Base-by-base conservation (phyloP, 2,329 filamentous ascomycete genomes). In the Epichloe sibirici region DNA sequence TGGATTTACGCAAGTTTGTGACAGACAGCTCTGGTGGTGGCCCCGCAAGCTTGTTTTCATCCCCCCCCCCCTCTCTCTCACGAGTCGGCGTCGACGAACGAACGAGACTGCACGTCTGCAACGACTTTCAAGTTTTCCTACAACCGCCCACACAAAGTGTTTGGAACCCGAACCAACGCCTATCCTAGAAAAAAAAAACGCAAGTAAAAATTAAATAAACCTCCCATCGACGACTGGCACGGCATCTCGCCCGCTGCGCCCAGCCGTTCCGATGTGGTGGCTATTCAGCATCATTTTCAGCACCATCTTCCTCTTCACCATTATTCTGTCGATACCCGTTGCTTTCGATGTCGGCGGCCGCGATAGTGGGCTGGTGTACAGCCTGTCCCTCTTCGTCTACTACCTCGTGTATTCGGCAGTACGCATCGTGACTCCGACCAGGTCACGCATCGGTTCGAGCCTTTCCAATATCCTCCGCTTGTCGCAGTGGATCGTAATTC, bases 321-420 rank as follows among this genome's bases (percentile, higher is more conserved):
- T 96, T 69, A 83, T 97, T 65, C 86, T 97, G 66, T 95, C 90
- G 57, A 93, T 98, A 66, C 93, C 93, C 56, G 84, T 98, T 66
- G 88, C 91, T 63, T 97, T 97, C 74, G 93, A 98, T 80, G 91
- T 97, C 64, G 93, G 93, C 66, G 93, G 93, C 57, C 85, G 89
- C 63, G 90, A 93, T 62, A 95, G 90, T 65, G 93, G 93, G 55
- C 78, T 98, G 64, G 91, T 90, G 57, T 97, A 94, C 74, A 96
- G 90, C 65, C 79, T 97, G 51, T 82, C 87, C 47, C 81, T 97
- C 51, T 90, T 91, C 61, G 76, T 79, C 62, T 97, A 94, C 76
- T 97, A 97, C 74, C 85, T 95, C 67, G 71, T 88, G 67, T 90
- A 93, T 71, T 95, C 90, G 53, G 73, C 81, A 57, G 74, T 93